Evolutionary conservation across 1,284 basidiomycete species (phyloP).

Genomic region (Schizopora paradoxa): DNA sequence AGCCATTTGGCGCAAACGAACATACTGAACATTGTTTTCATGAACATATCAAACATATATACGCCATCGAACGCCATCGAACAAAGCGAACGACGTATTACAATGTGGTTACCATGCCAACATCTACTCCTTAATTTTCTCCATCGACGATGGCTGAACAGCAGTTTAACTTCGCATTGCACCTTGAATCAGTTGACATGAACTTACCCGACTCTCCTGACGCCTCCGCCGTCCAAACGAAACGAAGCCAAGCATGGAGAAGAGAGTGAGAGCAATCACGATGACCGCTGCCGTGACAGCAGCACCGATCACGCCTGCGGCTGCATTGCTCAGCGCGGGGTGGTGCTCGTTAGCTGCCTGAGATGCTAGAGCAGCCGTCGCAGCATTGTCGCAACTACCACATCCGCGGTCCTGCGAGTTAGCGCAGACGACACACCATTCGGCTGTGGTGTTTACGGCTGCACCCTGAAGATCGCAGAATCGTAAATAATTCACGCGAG

Average conservation of each 20-base stretch:
- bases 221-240: conserved; percentile 35
- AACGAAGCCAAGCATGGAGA: conserved; percentile 44
- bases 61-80: too few species aligned
- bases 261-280: conserved; percentile 33
- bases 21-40: too few species aligned
- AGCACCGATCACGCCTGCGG: conserved; percentile 63
- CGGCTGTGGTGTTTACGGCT: conserved; percentile 45
- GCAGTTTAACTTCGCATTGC: too few species aligned
- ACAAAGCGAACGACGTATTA: too few species aligned
- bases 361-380: conserved; percentile 36
- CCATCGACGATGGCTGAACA: too few species aligned
- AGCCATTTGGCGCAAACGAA: too few species aligned
- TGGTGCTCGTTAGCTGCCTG: conserved; percentile 26
- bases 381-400: conserved; percentile 24
- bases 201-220: too few species aligned
- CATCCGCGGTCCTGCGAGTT: conserved; percentile 56
- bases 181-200: too few species aligned
- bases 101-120: too few species aligned
- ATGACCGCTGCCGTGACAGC: conserved; percentile 47
- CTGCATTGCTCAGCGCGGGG: conserved; percentile 46
- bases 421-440: conserved; percentile 56
- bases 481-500: too few species aligned
- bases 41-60: too few species aligned
- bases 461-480: conserved; percentile 35
- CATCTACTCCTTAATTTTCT: too few species aligned